A percentile compares a stretch with the other conserved stretches of the same genome.
phyloP scores from a whole-genome alignment of 352 stramenopile genomes.

The Salisapilia sapeloensis region DNA sequence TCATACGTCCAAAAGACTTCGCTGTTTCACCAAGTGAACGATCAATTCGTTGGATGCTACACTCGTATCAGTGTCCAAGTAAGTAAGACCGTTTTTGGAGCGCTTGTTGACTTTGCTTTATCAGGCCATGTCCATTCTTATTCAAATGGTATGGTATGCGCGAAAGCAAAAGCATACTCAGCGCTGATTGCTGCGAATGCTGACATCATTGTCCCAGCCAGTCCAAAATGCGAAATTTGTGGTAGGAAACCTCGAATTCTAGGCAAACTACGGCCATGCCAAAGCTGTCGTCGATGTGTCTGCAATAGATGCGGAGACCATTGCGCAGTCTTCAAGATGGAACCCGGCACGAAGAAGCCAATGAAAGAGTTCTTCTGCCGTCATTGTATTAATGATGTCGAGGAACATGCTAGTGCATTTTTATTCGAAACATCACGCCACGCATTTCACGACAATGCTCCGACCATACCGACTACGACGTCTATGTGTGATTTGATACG shows the following conservation, averaged over 20 bases:
- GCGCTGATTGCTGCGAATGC: constrained; percentile 20
- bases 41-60: constrained; percentile 36
- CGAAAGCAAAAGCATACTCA: constrained; percentile 34
- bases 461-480: too few relatives aligned
- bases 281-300: constrained; percentile 31
- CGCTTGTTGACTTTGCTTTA: constrained; percentile 19
- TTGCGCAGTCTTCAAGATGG: constrained; percentile 27
- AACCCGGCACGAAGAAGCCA: constrained; percentile 18
- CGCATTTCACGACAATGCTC: too few relatives aligned
- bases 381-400: constrained; percentile 31
- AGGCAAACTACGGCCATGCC: too few relatives aligned
- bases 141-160: constrained; percentile 16
- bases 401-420: too few relatives aligned
- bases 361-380: constrained; percentile 31
- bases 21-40: constrained; percentile 31
- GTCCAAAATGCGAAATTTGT: constrained; percentile 28
- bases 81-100: constrained; percentile 14
- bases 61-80: constrained; percentile 25
- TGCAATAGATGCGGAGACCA: constrained; percentile 26
- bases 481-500: too few relatives aligned
- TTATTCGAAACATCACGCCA: too few relatives aligned
- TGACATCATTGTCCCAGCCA: constrained; percentile 12
- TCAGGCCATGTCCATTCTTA: constrained; percentile 26
- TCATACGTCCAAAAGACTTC: constrained; percentile 32
- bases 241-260: too few relatives aligned